Evolutionary conservation across 106 monocot genomes (phyloP).

Genomic region (Ottelia alismoides): DNA sequence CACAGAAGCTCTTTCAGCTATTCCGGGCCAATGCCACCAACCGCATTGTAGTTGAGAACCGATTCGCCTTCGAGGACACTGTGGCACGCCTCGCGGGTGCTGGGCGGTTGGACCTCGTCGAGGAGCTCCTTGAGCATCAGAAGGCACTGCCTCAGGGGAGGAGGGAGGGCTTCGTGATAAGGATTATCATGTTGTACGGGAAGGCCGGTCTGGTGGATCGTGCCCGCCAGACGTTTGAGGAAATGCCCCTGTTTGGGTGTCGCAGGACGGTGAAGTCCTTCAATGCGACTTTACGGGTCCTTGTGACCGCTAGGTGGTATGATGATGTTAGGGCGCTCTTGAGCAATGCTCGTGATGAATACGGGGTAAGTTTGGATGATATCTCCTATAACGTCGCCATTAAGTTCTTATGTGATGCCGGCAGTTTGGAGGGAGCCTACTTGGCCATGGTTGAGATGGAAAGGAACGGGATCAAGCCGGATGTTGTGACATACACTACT

Average conservation of each 20-base stretch:
- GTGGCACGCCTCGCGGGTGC: constrained; percentile 68
- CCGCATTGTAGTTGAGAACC: constrained; percentile 67
- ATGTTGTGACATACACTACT: constrained; percentile 85
- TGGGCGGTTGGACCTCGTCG: constrained; percentile 56
- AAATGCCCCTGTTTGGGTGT: constrained; percentile 70
- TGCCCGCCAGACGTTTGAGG: constrained; percentile 44
- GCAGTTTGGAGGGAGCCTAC: constrained; percentile 42
- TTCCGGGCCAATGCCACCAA: constrained; percentile 68
- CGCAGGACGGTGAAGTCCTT: constrained; percentile 65
- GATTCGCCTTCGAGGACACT: constrained; percentile 67
- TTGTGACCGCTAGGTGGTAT: constrained; percentile 30
- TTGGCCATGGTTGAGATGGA: constrained; percentile 69
- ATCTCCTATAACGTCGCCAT: constrained; percentile 73
- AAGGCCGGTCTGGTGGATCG: constrained; percentile 71
- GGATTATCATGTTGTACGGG: constrained; percentile 75
- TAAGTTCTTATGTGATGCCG: constrained; percentile 54
- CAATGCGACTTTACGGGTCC: constrained; percentile 72
- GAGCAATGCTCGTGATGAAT: constrained; percentile 15
- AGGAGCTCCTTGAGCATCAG: constrained; percentile 79
- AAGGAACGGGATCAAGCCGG: constrained; percentile 40
- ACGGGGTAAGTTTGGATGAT: constrained; percentile 55
- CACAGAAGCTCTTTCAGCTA: constrained; percentile 57
- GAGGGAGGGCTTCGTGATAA: constrained; percentile 70
- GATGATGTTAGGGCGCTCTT: constrained; percentile 25
- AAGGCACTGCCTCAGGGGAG: constrained; percentile 64